Conservation (phyloP, 805 yeast genomes). For the Candida yuanshanica region DNA sequence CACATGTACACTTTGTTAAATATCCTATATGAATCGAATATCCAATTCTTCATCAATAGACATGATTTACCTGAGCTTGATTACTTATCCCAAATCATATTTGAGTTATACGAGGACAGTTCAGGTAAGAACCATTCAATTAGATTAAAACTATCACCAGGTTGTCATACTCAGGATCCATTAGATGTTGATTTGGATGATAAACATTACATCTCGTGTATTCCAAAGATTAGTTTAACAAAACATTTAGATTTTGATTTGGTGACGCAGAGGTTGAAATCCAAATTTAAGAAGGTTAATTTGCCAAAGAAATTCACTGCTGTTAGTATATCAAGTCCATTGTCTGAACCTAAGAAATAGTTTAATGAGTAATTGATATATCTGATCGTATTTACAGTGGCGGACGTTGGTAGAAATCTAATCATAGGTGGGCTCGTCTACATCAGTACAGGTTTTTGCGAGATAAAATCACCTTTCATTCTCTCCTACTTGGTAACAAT, state of each 20-base stretch:
- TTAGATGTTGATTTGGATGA: conserved; percentile 94
- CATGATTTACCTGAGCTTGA: conserved; percentile 96
- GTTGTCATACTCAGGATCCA: conserved; percentile 97
- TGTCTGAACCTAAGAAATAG: conserved; percentile 18
- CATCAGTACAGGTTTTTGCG: too few species aligned
- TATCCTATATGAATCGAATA: conserved; percentile 82
- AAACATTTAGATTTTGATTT: conserved; percentile 90
- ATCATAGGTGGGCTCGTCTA: too few species aligned
- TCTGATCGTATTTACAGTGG: not conserved
- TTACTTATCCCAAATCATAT: conserved; percentile 88
- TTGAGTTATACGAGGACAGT: conserved; percentile 86
- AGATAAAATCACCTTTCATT: too few species aligned
- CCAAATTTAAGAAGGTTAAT: conserved; percentile 79
- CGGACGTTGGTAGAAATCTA: too few species aligned
- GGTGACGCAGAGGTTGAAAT: conserved; percentile 72
- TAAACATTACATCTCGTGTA: conserved; percentile 94
- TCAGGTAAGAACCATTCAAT: conserved; percentile 81
- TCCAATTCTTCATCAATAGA: conserved; percentile 93
- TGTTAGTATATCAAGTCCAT: conserved; percentile 75
- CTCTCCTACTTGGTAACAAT: too few species aligned
- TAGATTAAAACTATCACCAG: conserved; percentile 89
- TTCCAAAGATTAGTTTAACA: conserved; percentile 84
- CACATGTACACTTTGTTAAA: conserved; percentile 93
- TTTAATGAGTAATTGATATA: not conserved
- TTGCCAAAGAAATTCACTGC: conserved; percentile 91